Base-by-base conservation (phyloP, 495 filamentous ascomycete genomes). In the Aspergillus ostianus region DNA sequence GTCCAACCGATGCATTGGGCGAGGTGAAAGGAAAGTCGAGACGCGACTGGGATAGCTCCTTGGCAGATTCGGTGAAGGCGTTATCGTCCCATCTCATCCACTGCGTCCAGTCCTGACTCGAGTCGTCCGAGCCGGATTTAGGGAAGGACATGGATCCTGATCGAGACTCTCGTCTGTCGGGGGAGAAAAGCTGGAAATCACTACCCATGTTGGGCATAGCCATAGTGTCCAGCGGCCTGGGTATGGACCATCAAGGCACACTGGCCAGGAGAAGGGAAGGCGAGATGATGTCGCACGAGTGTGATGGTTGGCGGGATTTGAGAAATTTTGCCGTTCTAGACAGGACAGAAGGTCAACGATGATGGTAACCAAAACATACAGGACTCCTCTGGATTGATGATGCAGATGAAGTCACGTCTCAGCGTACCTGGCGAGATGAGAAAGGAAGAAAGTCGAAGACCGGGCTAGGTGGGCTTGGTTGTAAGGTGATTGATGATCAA, bases 31-130 rank as follows among this genome's bases (percentile, higher is more conserved):
- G 64, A 10, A 64, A 51, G 13, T 68, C 65, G 9, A 70, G 65
- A 19, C 69, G 63, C 17, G 68, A 60, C 29, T 65, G 51, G 36
- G 66, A 62, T 6, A 66, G 46, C 53, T 68, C 71, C 12, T 67
- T 70, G 32, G 59, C 50, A 26, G 60, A 41, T 27, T 76, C 70
- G 1, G 66, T 29, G 29, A 72, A 71, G 29, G 65, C 62, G 26
- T 73, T 73, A 44, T 80, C 74, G 61, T 80, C 77, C 77, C 77
- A 80, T 68, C 77, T 70, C 77, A 80, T 80, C 77, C 77, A 80
- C 59, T 80, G 75, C 0, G 76, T 77, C 77, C 77, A 80, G 54
- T 80, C 77, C 58, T 74, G 76, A 27, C 57, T 67, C n/a, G 59
- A 27, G 41, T 72, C 70, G 15, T 76, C 74, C n/a, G 60, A 47